A percentile compares a stretch with the other conserved stretches of the same genome.
Evolutionary conservation across 2,329 filamentous ascomycete genomes (phyloP).

Genomic region (Bipolaris bicolor): DNA sequence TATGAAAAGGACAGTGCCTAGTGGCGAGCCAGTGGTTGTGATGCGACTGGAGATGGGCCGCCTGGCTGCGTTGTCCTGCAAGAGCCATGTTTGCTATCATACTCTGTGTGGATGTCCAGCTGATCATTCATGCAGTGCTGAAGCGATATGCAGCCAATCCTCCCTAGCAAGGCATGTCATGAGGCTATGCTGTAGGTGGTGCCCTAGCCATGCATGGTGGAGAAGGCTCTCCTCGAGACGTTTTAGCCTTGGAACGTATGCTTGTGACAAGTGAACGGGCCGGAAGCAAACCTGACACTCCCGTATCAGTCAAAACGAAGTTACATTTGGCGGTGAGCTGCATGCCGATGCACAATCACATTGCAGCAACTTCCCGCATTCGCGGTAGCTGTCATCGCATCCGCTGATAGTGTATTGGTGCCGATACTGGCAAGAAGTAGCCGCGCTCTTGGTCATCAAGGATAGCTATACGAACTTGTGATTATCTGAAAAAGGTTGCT

Average conservation of each 20-base stretch:
- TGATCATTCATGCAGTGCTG: slow-evolving; percentile 15
- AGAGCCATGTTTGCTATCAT: slow-evolving; percentile 12
- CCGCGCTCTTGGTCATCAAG: slow-evolving; percentile 10
- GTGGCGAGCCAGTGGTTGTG: slow-evolving; percentile 11
- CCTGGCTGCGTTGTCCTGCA: slow-evolving; percentile 19
- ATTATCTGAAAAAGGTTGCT: slow-evolving; percentile 15
- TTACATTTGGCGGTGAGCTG: slow-evolving; percentile 14
- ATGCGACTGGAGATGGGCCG: slow-evolving; percentile 8
- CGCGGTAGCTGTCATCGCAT: background rate
- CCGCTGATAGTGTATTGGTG: background rate
- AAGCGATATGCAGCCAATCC: slow-evolving; percentile 16
- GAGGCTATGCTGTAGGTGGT: slow-evolving; percentile 11
- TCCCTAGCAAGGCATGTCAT: slow-evolving; percentile 17
- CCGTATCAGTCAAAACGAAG: slow-evolving; percentile 7
- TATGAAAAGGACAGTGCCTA: slow-evolving; percentile 6
- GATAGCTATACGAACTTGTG: slow-evolving; percentile 8
- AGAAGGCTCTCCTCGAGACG: slow-evolving; percentile 10
- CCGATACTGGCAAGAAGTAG: slow-evolving; percentile 9
- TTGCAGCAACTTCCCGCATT: slow-evolving; percentile 2
- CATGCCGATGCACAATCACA: slow-evolving; percentile 6
- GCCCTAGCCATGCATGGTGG: slow-evolving; percentile 18
- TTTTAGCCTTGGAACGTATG: slow-evolving; percentile 13
- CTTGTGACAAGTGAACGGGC: slow-evolving; percentile 17
- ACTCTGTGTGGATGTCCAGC: slow-evolving; percentile 5
- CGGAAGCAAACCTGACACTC: slow-evolving; percentile 10